Evolutionary conservation across 2,329 filamentous ascomycete genomes (phyloP), one percentile per base, ranked within the genome.

Genomic region (Trichoderma sp.): DNA sequence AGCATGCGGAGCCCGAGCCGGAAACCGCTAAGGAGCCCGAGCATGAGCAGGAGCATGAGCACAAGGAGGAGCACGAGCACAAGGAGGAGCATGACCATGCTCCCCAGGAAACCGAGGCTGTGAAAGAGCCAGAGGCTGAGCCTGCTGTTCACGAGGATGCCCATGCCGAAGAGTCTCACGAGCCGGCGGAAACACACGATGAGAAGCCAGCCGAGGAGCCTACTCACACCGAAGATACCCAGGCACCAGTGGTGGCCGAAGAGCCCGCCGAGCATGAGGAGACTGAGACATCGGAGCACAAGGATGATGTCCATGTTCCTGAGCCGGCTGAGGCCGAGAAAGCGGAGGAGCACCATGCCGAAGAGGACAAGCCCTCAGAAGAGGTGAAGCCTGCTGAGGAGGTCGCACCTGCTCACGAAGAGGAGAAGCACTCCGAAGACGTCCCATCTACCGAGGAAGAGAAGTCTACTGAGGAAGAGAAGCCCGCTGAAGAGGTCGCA

Each of bases 131-230:
- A 50, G 72, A 75, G 76, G 63, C 41, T 7, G 60, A 21, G 14
- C 31, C 60, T 24, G 60, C 60, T 56, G 71, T 14, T 18, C 71
- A 73, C 24, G 59, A 71, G 16, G n/a, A 63, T 33, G 29, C 80
- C 78, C 27, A 77, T 77, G 33, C 65, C 31, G 74, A 67, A 31
- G 62, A 72, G 18, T 33, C 62, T 65, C 31, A 65, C 75, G 27
- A 76, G 35, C 11, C 76, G 5, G 62, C 65, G n/a, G 67, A 65
- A 63, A 71, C 78, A 64, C 67, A 77, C 6, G 50, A 38, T 64
- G 76, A 63, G 41, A 71, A 75, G 62, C 41, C 68, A 38, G 68
- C 27, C 14, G 77, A 73, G 59, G 56, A 74, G 35, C 56, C 41
- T 59, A 53, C 60, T 60, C 63, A 53, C 27, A 35, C 38, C 21